phyloP scores from a whole-genome alignment of 148 eudicot genomes.

The Silene conica region DNA sequence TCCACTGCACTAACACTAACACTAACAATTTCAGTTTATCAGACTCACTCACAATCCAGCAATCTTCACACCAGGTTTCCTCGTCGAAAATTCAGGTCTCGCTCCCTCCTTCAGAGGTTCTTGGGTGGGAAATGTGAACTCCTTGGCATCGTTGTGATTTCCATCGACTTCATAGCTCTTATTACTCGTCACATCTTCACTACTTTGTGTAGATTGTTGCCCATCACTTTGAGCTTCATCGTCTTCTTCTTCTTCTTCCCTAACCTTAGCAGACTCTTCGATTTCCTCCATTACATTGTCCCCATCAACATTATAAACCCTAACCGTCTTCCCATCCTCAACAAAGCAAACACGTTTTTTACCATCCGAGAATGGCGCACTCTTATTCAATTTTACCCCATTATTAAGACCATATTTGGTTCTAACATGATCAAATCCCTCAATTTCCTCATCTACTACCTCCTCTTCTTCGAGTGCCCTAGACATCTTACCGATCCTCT shows the following conservation, averaged over 20 bases:
- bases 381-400: constrained; percentile 26
- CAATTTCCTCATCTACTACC: constrained; percentile 25
- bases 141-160: constrained; percentile 30
- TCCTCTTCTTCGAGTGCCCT: constrained; percentile 39
- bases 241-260: constrained; percentile 45
- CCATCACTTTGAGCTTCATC: constrained; percentile 35
- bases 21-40: constrained; percentile 1
- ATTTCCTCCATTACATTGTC: constrained; percentile 38
- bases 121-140: constrained; percentile 45
- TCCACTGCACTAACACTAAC: constrained; percentile 2
- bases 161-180: constrained; percentile 23
- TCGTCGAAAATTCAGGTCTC: constrained; percentile 36
- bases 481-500: constrained; percentile 38
- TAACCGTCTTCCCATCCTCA: constrained; percentile 50
- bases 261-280: constrained; percentile 35
- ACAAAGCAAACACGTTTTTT: constrained; percentile 61
- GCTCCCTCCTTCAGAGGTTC: constrained; percentile 54
- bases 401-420: constrained; percentile 21
- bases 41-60: constrained; percentile 11
- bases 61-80: constrained; percentile 32
- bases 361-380: constrained; percentile 25
- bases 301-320: constrained; percentile 37
- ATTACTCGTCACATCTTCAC: constrained; percentile 36
- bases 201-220: constrained; percentile 34
- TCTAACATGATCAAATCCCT: constrained; percentile 26